Base-by-base conservation (phyloP, 371 early-diverging fungal genomes). In the Parasitella parasitica region DNA sequence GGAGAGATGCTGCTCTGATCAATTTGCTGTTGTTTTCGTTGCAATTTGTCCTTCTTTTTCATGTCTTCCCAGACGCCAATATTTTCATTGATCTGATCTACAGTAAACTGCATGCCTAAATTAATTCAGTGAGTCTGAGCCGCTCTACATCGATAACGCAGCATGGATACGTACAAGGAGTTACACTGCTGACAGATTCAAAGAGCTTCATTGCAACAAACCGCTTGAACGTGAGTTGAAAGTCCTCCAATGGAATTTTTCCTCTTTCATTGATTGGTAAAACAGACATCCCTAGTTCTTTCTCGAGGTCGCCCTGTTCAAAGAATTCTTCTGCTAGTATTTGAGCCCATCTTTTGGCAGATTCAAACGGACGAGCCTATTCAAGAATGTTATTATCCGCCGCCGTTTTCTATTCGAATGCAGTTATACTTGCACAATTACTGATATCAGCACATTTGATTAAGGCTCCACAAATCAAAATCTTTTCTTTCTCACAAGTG, bases 361-460 rank as follows among this genome's bases (percentile, higher is more conserved):
- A 73, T 46, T 77, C 75, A 68, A 87, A 86, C 5, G 87, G 87
- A 36, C 86, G 65, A 20, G 88, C 79, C 80, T 87, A 8, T 30
- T 16, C 7, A 24, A 18, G 63, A 59, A 37, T 49, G 62, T 28
- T 32, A 26, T 26, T n/a, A 22, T 6, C 24, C 26, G 24, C 9
- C 5, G 8, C 9, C 24, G 6, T 24, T 12, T 46, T 22, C 5
- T 11, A 2, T 11, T 22, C 46, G 1, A 46, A n/a, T n/a, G 24
- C 11, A 24, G 13, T 5, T 8, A 11, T 20, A 75, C 85, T 66
- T 82, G 83, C 85, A 37, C 84, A 84, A 56, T 94, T 94, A 59
- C 90, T 86, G 48, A 94, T 90, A 63, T 94, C 94, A 6, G 94
- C 90, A 76, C 92, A 93, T 75, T 94, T 94, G 69, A 94, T 90